phyloP scores from a whole-genome alignment of 352 stramenopile species.

The Pelagophyceae sp. region DNA sequence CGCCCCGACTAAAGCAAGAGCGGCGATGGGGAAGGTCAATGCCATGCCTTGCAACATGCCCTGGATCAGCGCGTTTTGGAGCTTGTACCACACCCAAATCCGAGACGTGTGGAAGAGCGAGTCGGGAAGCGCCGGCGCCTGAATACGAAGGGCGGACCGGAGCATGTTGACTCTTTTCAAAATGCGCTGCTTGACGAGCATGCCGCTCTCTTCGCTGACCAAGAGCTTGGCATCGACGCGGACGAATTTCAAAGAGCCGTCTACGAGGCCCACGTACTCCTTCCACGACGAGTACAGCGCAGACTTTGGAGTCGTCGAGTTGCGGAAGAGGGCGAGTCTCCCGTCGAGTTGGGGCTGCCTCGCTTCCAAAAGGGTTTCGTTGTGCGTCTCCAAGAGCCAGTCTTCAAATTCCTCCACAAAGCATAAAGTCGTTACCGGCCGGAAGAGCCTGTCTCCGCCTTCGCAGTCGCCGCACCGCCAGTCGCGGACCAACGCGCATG shows the following conservation, averaged over 20 bases:
- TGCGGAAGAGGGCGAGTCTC: neutral
- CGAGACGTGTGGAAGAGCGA: neutral
- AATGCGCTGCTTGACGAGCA: neutral
- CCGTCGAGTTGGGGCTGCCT: too few relatives aligned
- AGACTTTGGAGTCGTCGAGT: neutral
- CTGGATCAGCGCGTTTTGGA: conserved; percentile 31
- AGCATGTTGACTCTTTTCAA: neutral
- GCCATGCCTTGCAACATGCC: conserved; percentile 35
- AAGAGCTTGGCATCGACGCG: conserved; percentile 14
- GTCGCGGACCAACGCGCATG: neutral
- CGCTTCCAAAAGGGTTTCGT: neutral
- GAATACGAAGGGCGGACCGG: neutral
- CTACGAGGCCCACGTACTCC: conserved; percentile 30
- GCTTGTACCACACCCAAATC: conserved; percentile 27
- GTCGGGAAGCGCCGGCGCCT: neutral
- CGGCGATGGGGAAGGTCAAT: conserved; percentile 38
- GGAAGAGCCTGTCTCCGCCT: conserved; percentile 16
- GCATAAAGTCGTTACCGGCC: conserved; percentile 16
- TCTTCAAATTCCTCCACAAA: conserved; percentile 28
- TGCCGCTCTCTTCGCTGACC: neutral
- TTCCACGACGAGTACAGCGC: conserved; percentile 24
- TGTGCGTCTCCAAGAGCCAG: conserved; percentile 19
- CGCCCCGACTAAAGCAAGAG: conserved; percentile 31
- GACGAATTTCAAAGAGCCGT: conserved; percentile 36
- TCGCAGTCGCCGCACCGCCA: conserved; percentile 6